Conservation (phyloP, 2,329 filamentous ascomycete genomes). For the Cryphonectria parasitica region DNA sequence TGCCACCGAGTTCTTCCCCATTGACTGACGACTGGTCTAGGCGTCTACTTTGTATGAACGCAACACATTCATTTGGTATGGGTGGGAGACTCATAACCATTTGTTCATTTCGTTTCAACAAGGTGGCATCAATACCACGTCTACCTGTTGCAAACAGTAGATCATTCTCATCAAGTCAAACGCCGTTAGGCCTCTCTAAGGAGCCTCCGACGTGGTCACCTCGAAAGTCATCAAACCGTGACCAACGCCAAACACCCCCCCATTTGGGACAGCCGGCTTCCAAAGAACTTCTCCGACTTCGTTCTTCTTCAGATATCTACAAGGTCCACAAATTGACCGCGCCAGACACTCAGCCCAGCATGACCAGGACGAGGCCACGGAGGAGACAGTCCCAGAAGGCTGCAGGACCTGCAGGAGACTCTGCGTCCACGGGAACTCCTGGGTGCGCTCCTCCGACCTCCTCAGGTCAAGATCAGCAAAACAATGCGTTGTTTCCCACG, state of each 20-base stretch:
- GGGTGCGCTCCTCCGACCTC: neutral
- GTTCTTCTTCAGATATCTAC: neutral
- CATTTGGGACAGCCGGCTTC: neutral
- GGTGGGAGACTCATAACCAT: neutral
- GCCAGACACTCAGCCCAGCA: neutral
- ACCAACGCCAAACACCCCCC: neutral
- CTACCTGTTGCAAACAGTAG: neutral
- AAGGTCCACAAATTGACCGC: neutral
- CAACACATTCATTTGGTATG: neutral
- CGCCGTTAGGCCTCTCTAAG: neutral
- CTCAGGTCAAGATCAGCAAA: neutral
- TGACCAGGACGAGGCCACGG: slow-evolving; percentile 3
- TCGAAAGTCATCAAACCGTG: neutral
- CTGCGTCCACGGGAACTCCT: neutral
- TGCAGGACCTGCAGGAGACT: neutral
- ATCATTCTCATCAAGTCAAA: neutral
- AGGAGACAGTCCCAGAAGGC: neutral
- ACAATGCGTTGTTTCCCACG: neutral
- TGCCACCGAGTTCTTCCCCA: neutral
- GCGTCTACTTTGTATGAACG: neutral
- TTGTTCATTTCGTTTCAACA: neutral
- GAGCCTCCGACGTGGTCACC: neutral
- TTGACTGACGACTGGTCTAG: neutral
- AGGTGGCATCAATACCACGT: neutral
- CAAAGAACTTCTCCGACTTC: neutral